Evolutionary conservation across 768 basidiomycete species (phyloP).

Genomic region (Ramaria rubella): DNA sequence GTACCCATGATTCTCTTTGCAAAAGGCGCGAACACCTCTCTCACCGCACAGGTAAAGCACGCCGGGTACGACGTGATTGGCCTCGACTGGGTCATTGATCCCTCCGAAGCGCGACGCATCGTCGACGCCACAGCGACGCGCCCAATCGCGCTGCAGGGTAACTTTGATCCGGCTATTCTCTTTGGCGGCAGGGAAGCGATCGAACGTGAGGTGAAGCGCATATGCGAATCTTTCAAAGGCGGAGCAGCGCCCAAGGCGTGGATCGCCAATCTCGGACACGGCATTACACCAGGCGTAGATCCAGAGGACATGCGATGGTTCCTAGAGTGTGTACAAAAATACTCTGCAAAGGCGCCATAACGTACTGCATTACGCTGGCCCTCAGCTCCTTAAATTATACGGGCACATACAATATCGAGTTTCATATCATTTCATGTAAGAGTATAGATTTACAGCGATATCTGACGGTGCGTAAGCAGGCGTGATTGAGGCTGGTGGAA

Average conservation of each 20-base stretch:
- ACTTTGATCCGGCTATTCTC: constrained; percentile 83
- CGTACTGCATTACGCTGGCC: background rate
- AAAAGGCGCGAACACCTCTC: constrained; percentile 75
- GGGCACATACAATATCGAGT: background rate
- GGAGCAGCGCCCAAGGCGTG: constrained; percentile 58
- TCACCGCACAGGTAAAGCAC: constrained; percentile 39
- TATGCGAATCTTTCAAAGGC: constrained; percentile 66
- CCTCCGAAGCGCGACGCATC: constrained; percentile 56
- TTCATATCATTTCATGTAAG: background rate
- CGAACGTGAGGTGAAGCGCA: constrained; percentile 74
- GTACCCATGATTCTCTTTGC: constrained; percentile 90
- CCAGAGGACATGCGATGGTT: constrained; percentile 91
- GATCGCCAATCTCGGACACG: constrained; percentile 97
- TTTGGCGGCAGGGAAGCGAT: constrained; percentile 86
- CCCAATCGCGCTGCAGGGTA: constrained; percentile 78
- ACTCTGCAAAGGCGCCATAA: constrained; percentile 37
- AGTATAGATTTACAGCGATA: background rate
- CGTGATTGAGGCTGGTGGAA: background rate
- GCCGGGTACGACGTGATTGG: constrained; percentile 84
- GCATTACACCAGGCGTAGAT: constrained; percentile 92
- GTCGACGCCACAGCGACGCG: constrained; percentile 37
- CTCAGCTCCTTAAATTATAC: background rate
- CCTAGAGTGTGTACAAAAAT: constrained; percentile 83
- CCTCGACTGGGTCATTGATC: constrained; percentile 87
- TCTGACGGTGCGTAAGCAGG: background rate